Conservation (phyloP, 108 stramenopile genomes). For the Skeletonema tropicum region DNA sequence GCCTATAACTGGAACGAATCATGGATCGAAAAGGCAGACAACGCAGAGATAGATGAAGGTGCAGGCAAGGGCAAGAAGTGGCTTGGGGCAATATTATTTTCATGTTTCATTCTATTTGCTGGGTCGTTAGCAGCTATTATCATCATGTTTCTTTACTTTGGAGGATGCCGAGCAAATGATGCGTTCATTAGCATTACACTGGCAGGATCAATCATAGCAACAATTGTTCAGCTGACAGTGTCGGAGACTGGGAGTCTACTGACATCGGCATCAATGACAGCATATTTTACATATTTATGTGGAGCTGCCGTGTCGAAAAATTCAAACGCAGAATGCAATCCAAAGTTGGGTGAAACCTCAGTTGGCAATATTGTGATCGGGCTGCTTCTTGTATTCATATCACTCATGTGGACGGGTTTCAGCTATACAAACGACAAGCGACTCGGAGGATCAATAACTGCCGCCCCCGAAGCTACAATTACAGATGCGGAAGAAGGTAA, state of each 20-base stretch:
- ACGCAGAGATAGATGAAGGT: slow-evolving; percentile 69
- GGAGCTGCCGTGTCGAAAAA: slow-evolving; percentile 75
- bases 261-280: slow-evolving; percentile 79
- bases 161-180: slow-evolving; percentile 74
- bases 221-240: slow-evolving; percentile 65
- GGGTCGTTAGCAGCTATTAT: slow-evolving; percentile 71
- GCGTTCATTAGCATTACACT: slow-evolving; percentile 89
- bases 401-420: slow-evolving; percentile 84
- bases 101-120: slow-evolving; percentile 70
- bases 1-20: slow-evolving; percentile 89
- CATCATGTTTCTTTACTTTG: slow-evolving; percentile 81
- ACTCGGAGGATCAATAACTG: slow-evolving; percentile 28
- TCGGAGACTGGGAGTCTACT: slow-evolving; percentile 83
- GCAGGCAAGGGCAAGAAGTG: slow-evolving; percentile 76
- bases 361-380: slow-evolving; percentile 74
- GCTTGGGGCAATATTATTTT: slow-evolving; percentile 77
- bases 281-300: slow-evolving; percentile 87
- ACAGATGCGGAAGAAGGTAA: slow-evolving; percentile 20
- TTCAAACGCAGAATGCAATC: slow-evolving; percentile 84
- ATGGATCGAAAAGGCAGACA: slow-evolving; percentile 81
- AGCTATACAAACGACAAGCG: slow-evolving; percentile 63
- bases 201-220: slow-evolving; percentile 59
- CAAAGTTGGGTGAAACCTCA: slow-evolving; percentile 73
- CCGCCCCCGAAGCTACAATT: slow-evolving; percentile 19
- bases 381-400: slow-evolving; percentile 70